These are phyloP conservation scores for Pythium grandisporangium DNA, from an alignment of 352 stramenopile species.

Conservation along the genomic window DNA sequence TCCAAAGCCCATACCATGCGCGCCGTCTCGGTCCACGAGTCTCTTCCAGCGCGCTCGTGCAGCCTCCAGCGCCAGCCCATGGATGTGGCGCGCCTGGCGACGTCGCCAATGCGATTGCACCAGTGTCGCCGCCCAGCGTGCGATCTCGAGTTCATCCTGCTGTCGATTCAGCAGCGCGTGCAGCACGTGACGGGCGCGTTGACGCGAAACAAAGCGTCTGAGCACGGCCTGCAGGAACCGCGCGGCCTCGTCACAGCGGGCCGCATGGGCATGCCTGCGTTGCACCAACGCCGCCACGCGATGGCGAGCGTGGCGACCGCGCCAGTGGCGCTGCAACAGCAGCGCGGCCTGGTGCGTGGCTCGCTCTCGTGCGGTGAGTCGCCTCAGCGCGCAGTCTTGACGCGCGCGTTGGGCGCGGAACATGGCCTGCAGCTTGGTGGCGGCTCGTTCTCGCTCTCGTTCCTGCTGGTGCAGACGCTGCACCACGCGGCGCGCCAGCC, in stretches of 20 bases:
- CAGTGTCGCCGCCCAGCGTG: conserved; percentile 52
- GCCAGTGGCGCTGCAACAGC: conserved; percentile 45
- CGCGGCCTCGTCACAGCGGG: conserved; percentile 21
- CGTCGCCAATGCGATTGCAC: conserved; percentile 66
- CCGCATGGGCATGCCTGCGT: conserved; percentile 17
- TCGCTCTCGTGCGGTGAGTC: conserved; percentile 24
- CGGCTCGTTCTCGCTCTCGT: conserved; percentile 27
- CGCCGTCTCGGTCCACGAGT: conserved; percentile 79
- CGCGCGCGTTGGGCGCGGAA: conserved; percentile 42
- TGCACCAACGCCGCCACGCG: conserved; percentile 27
- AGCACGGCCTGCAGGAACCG: conserved; percentile 35
- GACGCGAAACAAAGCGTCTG: conserved; percentile 31
- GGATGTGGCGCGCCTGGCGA: conserved; percentile 18
- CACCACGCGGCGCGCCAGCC: conserved; percentile 20
- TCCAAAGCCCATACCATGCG: conserved; percentile 50
- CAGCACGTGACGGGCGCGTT: conserved; percentile 33
- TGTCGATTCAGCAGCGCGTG: conserved; percentile 27
- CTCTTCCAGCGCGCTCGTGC: conserved; percentile 87
- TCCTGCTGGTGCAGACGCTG: conserved; percentile 15
- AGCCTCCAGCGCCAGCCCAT: conserved; percentile 19
- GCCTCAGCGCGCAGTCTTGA: conserved; percentile 27
- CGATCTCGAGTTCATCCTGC: conserved; percentile 42
- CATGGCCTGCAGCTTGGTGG: conserved; percentile 43
- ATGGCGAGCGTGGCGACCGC: conserved; percentile 29
- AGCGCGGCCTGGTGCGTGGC: conserved; percentile 25